Evolutionary conservation across 306 rosid genomes (phyloP), one percentile per base, ranked within the genome.

Genomic region (Betula pendula): DNA sequence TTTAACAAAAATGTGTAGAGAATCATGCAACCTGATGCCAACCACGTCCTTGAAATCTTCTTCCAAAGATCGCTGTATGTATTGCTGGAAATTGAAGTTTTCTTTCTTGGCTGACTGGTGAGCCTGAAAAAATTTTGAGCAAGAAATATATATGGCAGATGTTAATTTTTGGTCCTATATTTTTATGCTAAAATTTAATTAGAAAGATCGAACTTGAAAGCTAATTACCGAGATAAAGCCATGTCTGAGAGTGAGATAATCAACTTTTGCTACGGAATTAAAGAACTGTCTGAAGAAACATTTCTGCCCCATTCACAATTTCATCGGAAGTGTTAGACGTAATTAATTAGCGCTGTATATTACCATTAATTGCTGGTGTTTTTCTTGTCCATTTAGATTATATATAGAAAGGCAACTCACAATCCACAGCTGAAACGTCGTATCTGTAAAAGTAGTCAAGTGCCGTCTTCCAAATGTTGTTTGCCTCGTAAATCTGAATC

Each of bases 231-330:
- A 68, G 35, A 84, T 81, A 76, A 84, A 83, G 56, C 87, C 87
- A 51, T 84, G 87, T 60, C 87, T 77, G 77, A 84, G 25, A 59
- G 85, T 84, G 75, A 77, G 68, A 70, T 80, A 84, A 71, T 84
- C 87, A 59, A 84, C 85, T 74, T 81, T 84, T 45, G 87, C 87
- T 8, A 84, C 85, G 5, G 87, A 84, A 0, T 40, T 40, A 42
- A 69, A 33, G 74, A 84, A 84, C 70, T 84, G 87, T 84, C 85
- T 84, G 80, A 77, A 77, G 68, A 84, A 84, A 81, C 82, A 80
- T 80, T 81, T 84, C 87, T 84, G 87, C 77, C 43, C 72, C 77
- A 70, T 66, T 79, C 55, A 53, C 62, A 55, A 70, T 19, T n/a
- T n/a, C 70, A 75, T 22, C 45, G 42, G 17, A 51, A 13, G 66